These are phyloP conservation scores for Solanum sparsipilum DNA, from an alignment of 257 asterid genomes.

Conservation along the genomic window DNA sequence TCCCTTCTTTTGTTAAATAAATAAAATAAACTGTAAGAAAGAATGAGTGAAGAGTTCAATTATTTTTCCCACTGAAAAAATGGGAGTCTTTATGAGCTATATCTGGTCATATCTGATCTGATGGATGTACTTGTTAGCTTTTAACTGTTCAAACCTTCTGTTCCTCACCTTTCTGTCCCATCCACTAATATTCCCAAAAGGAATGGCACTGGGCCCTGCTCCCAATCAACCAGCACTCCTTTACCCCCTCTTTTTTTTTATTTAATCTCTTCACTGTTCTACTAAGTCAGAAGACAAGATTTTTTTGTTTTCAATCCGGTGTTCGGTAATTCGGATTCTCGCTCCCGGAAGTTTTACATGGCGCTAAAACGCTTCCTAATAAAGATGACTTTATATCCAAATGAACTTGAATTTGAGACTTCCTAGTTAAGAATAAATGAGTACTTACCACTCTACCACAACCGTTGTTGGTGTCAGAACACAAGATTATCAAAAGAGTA, in stretches of 20 bases:
- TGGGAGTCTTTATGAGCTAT: conserved; percentile 41
- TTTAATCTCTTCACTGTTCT: conserved; percentile 4
- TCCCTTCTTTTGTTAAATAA: neutral
- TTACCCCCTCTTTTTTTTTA: neutral
- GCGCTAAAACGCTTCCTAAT: accelerated
- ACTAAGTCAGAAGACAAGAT: conserved; percentile 3
- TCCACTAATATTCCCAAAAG: conserved; percentile 44
- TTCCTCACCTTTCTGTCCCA: conserved; percentile 87
- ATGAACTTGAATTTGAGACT: accelerated
- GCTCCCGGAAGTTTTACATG: accelerated
- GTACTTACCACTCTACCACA: accelerated
- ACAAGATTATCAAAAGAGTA: neutral
- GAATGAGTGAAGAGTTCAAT: neutral
- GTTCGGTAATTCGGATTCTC: no score
- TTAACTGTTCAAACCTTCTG: conserved; percentile 59
- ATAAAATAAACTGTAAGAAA: neutral
- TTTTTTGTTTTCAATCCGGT: no score
- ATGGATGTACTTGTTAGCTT: conserved; percentile 20
- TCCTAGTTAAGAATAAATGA: accelerated
- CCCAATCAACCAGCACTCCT: conserved; percentile 22
- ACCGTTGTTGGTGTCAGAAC: neutral
- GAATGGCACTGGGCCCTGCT: conserved; percentile 16
- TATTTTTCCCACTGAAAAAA: conserved; percentile 26
- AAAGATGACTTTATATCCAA: accelerated
- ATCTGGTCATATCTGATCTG: conserved; percentile 44